Evolutionary conservation across 2,329 filamentous ascomycete genomes (phyloP).

Genomic region (Fusarium sp.): DNA sequence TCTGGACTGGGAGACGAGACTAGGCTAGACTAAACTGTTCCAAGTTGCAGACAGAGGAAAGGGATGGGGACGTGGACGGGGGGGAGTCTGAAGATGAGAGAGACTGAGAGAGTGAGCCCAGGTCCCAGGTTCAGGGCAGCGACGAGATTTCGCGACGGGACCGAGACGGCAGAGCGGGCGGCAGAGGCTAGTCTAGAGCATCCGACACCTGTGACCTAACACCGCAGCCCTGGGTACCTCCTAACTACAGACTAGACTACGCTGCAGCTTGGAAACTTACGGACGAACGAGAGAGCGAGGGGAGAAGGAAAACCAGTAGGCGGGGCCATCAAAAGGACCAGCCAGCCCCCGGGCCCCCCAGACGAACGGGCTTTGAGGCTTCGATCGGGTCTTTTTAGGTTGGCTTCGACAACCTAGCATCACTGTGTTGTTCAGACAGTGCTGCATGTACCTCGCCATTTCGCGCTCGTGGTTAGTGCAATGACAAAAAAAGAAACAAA

Average conservation of each 20-base stretch:
- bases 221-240: conserved; percentile 3
- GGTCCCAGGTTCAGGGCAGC: conserved; percentile 4
- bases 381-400: conserved; percentile 26
- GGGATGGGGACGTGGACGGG: conserved; percentile 19
- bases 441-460: conserved; percentile 16
- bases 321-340: conserved; percentile 38
- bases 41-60: conserved; percentile 37
- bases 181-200: not conserved
- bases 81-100: not conserved
- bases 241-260: not conserved
- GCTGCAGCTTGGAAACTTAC: conserved; percentile 11
- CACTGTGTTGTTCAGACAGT: conserved; percentile 39
- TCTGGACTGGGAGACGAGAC: not conserved
- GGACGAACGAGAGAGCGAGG: conserved; percentile 27
- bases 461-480: not conserved
- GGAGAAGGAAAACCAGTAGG: conserved; percentile 24
- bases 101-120: conserved; percentile 11
- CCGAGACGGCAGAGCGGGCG: conserved; percentile 27
- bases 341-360: conserved; percentile 6
- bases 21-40: conserved; percentile 22
- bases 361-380: conserved; percentile 21
- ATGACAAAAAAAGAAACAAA: not conserved
- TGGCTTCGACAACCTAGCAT: not conserved
- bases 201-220: conserved; percentile 7
- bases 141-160: conserved; percentile 42